Evolutionary conservation across 75 land plant genomes (phyloP).

Genomic region (Picea sitchensis): DNA sequence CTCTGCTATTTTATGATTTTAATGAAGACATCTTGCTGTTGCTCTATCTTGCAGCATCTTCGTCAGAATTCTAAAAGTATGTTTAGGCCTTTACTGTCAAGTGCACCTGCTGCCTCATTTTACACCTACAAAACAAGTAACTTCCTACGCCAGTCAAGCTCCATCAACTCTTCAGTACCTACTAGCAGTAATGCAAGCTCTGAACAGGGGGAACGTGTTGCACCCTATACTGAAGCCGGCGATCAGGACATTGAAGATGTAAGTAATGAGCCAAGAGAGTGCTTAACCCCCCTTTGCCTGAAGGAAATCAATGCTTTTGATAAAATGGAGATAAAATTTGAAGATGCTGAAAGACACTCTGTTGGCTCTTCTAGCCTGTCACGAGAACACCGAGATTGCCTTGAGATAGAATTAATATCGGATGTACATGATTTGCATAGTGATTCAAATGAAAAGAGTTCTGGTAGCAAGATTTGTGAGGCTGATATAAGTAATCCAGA

Average conservation of each 20-base stretch:
- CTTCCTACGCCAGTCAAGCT: conserved; percentile 31
- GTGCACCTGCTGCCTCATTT: conserved; percentile 64
- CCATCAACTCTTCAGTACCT: conserved; percentile 56
- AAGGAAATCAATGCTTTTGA: no score
- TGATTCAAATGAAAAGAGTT: no score
- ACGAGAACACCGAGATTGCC: no score
- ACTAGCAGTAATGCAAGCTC: conserved; percentile 84
- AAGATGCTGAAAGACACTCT: no score
- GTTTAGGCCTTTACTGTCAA: conserved; percentile 80
- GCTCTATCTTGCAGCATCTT: conserved; percentile 37
- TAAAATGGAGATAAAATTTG: no score
- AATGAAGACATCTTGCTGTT: background rate
- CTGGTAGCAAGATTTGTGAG: no score
- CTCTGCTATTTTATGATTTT: background rate
- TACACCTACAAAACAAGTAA: conserved; percentile 42
- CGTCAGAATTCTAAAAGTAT: conserved; percentile 53
- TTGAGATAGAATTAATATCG: no score
- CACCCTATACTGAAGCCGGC: conserved; percentile 50
- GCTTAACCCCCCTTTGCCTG: conserved; percentile 14
- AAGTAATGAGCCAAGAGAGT: conserved; percentile 19
- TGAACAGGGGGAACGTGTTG: conserved; percentile 41
- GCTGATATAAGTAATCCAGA: no score
- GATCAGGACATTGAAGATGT: conserved; percentile 47
- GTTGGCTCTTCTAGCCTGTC: no score
- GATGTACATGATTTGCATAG: no score